These are phyloP conservation scores for Calocybe cyanea DNA, from an alignment of 768 basidiomycete genomes.

Conservation along the genomic window DNA sequence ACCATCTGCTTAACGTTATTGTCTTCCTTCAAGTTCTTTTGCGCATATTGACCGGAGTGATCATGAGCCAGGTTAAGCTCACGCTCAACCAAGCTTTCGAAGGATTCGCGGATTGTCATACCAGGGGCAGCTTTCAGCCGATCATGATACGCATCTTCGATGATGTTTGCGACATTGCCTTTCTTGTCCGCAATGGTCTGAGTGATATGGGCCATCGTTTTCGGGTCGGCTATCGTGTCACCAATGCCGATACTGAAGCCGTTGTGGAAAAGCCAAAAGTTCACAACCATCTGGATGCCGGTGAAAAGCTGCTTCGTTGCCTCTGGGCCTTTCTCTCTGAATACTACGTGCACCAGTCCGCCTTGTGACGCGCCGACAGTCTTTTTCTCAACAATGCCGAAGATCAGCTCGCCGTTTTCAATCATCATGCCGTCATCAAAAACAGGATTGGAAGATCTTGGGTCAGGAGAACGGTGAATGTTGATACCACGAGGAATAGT, in stretches of 20 bases:
- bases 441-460: constrained; percentile 74
- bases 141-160: constrained; percentile 83
- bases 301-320: constrained; percentile 88
- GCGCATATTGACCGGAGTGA: constrained; percentile 92
- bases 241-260: constrained; percentile 99
- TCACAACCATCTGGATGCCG: constrained; percentile 92
- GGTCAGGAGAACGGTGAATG: constrained; percentile 76
- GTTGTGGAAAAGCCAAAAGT: constrained; percentile 98
- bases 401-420: constrained; percentile 95
- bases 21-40: constrained; percentile 95
- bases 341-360: constrained; percentile 93
- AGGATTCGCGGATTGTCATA: constrained; percentile 99
- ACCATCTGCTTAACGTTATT: constrained; percentile 99
- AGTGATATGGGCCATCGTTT: constrained; percentile 85
- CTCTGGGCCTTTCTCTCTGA: constrained; percentile 96
- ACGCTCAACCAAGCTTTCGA: constrained; percentile 89
- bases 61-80: constrained; percentile 95
- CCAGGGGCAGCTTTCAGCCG: constrained; percentile 87
- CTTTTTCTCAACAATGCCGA: constrained; percentile 96
- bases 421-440: constrained; percentile 94
- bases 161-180: constrained; percentile 69
- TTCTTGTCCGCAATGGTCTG: constrained; percentile 81
- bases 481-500: constrained; percentile 95
- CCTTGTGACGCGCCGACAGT: constrained; percentile 96
- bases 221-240: constrained; percentile 91